Percentiles rank a stretch among this genome's conserved stretches.
Conservation (phyloP, 768 basidiomycete genomes). For the Russula vinacea region DNA sequence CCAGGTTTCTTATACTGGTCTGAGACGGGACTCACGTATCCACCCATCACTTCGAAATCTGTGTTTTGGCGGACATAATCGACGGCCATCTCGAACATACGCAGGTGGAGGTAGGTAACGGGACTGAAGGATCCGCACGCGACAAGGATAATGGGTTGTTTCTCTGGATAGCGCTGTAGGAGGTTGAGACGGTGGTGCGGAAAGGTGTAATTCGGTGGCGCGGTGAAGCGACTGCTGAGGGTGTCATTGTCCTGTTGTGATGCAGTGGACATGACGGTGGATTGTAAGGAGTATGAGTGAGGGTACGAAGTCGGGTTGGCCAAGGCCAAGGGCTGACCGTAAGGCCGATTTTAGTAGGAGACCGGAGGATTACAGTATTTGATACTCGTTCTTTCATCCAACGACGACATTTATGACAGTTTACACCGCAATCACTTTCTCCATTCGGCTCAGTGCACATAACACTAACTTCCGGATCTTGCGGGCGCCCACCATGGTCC, state of each 20-base stretch:
- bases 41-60: constrained; percentile 89
- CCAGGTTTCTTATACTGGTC: constrained; percentile 98
- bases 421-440: neutral
- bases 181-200: constrained; percentile 60
- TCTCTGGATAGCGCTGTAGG: constrained; percentile 56
- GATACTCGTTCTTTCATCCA: no score
- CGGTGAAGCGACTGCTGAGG: constrained; percentile 45
- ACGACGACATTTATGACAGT: neutral
- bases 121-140: constrained; percentile 98
- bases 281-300: neutral
- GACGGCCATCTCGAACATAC: constrained; percentile 99
- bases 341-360: constrained; percentile 3
- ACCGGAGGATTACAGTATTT: neutral
- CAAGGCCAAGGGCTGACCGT: neutral
- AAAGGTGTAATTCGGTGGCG: constrained; percentile 66
- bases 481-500: no score
- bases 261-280: constrained; percentile 14
- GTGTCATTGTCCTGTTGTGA: constrained; percentile 1
- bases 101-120: constrained; percentile 94
- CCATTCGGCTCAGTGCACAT: neutral
- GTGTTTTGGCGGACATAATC: constrained; percentile 93
- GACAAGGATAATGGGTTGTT: constrained; percentile 89
- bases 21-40: constrained; percentile 94
- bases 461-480: neutral
- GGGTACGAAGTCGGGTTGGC: neutral